Conservation (phyloP, 768 basidiomycete genomes). For the Tulasnella sp. region DNA sequence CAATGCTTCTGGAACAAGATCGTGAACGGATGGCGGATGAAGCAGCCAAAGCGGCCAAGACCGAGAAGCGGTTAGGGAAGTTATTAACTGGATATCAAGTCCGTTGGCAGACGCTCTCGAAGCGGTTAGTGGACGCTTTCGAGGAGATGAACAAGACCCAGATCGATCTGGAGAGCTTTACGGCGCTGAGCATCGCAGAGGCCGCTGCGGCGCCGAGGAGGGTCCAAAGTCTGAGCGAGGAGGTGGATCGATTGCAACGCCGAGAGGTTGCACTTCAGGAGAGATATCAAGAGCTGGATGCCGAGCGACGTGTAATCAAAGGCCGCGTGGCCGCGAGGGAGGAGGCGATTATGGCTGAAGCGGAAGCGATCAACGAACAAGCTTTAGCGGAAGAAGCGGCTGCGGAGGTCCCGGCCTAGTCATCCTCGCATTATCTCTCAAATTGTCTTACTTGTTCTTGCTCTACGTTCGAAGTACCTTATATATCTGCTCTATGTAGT, state of each 20-base stretch:
- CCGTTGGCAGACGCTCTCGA: slow-evolving; percentile 53
- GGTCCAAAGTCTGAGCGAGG: slow-evolving; percentile 68
- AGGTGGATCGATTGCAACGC: slow-evolving; percentile 68
- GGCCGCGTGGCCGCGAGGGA: slow-evolving; percentile 54
- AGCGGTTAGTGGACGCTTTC: slow-evolving; percentile 55
- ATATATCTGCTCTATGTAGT: slow-evolving; percentile 1
- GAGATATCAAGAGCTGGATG: slow-evolving; percentile 71
- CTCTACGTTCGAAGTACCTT: no score
- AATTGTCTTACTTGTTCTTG: no score
- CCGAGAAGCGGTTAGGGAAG: slow-evolving; percentile 82
- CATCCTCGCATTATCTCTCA: no score
- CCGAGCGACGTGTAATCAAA: slow-evolving; percentile 51
- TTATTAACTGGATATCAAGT: slow-evolving; percentile 85
- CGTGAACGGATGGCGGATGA: slow-evolving; percentile 69
- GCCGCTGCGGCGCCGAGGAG: slow-evolving; percentile 63
- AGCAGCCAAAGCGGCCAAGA: slow-evolving; percentile 67
- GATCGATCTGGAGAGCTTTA: slow-evolving; percentile 71
- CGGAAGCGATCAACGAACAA: slow-evolving; percentile 58
- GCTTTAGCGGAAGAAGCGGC: slow-evolving; percentile 16
- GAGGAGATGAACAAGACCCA: slow-evolving; percentile 55
- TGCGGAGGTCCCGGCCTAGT: slow-evolving; percentile 3
- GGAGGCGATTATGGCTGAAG: slow-evolving; percentile 77
- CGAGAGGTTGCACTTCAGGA: slow-evolving; percentile 71
- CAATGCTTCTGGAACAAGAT: slow-evolving; percentile 45
- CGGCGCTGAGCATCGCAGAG: slow-evolving; percentile 61